Conservation (phyloP, 768 basidiomycete species). For the Tylopilus sp. region DNA sequence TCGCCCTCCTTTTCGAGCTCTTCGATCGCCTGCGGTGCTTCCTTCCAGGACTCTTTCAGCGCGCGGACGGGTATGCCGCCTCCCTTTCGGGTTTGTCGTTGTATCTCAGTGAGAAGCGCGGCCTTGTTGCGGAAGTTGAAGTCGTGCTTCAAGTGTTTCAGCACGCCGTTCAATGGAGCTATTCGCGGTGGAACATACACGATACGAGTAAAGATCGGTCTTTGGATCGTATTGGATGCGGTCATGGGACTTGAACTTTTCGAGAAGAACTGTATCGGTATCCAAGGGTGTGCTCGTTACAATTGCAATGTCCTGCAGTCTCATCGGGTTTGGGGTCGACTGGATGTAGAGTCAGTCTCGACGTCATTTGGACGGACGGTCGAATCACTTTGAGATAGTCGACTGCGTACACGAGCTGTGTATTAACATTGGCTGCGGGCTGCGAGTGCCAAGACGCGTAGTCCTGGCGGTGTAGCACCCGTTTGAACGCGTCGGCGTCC, state of each 20-base stretch:
- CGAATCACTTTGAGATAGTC: slow-evolving; percentile 68
- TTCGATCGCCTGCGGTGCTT: slow-evolving; percentile 77
- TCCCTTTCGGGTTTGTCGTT: slow-evolving; percentile 78
- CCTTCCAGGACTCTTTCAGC: slow-evolving; percentile 90
- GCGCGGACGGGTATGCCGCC: slow-evolving; percentile 81
- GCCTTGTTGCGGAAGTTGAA: slow-evolving; percentile 83
- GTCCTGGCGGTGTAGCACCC: slow-evolving; percentile 59
- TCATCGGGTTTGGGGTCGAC: slow-evolving; percentile 76
- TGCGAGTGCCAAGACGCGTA: slow-evolving; percentile 83
- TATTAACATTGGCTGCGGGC: slow-evolving; percentile 82
- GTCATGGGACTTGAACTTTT: slow-evolving; percentile 82
- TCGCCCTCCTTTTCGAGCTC: slow-evolving; percentile 89
- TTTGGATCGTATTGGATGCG: slow-evolving; percentile 76
- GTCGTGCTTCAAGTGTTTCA: slow-evolving; percentile 58
- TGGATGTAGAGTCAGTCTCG: slow-evolving; percentile 23
- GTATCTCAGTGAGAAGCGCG: slow-evolving; percentile 80
- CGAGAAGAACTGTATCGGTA: slow-evolving; percentile 63
- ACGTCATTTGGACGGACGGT: slow-evolving; percentile 5
- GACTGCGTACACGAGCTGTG: slow-evolving; percentile 83
- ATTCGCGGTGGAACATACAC: slow-evolving; percentile 44
- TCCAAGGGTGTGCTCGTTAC: slow-evolving; percentile 75
- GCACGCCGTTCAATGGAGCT: not conserved
- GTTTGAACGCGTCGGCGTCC: slow-evolving; percentile 71
- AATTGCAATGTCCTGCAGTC: slow-evolving; percentile 84
- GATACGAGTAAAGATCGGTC: slow-evolving; percentile 84